phyloP scores from a whole-genome alignment of 371 early-diverging fungal genomes.

The Mucor velutinosus region DNA sequence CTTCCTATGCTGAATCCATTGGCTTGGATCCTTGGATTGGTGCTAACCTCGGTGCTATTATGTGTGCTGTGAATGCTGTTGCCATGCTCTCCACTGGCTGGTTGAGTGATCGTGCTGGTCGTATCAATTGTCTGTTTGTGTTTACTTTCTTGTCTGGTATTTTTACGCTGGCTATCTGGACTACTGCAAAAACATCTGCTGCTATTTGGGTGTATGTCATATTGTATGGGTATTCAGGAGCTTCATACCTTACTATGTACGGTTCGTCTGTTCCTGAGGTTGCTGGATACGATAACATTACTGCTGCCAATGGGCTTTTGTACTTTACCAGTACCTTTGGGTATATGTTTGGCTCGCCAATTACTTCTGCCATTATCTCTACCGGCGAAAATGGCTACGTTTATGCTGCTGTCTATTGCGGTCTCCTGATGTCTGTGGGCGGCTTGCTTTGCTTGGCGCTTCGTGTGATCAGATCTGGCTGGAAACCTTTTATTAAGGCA shows the following conservation, averaged over 20 bases:
- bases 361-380: slow-evolving; percentile 45
- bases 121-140: slow-evolving; percentile 53
- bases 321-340: slow-evolving; percentile 51
- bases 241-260: slow-evolving; percentile 56
- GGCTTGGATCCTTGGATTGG: slow-evolving; percentile 36
- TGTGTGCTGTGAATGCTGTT: slow-evolving; percentile 48
- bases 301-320: slow-evolving; percentile 51
- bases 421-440: slow-evolving; percentile 27
- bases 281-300: slow-evolving; percentile 47
- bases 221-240: slow-evolving; percentile 59
- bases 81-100: slow-evolving; percentile 49
- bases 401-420: slow-evolving; percentile 27
- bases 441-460: slow-evolving; percentile 27
- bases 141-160: slow-evolving; percentile 52
- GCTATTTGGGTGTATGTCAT: slow-evolving; percentile 42
- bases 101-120: slow-evolving; percentile 56
- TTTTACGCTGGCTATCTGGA: slow-evolving; percentile 38
- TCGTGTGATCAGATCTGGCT: slow-evolving; percentile 34
- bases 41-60: slow-evolving; percentile 48
- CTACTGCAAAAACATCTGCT: slow-evolving; percentile 40
- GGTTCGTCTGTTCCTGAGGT: slow-evolving; percentile 50
- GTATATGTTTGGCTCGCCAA: slow-evolving; percentile 55
- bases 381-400: slow-evolving; percentile 24
- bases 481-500: slow-evolving; percentile 16
- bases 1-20: slow-evolving; percentile 32